Evolutionary conservation across 2,329 filamentous ascomycete genomes (phyloP).

Genomic region (Alternaria solani): DNA sequence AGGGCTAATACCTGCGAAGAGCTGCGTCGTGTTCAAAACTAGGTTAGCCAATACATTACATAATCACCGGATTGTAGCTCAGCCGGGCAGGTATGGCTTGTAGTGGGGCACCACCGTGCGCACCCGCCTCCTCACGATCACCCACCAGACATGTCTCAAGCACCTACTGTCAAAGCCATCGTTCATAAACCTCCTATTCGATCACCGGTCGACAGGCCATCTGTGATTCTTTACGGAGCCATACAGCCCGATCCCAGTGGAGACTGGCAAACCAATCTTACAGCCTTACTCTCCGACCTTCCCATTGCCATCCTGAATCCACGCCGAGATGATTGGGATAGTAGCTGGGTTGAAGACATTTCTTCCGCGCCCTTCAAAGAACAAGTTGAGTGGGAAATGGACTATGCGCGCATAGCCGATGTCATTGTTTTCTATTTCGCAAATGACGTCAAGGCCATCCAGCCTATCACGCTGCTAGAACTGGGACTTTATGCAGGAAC

Average conservation of each 20-base stretch:
- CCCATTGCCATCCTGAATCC: conserved; percentile 67
- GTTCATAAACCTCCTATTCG: conserved; percentile 34
- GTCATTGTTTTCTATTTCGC: conserved; percentile 65
- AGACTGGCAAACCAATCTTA: conserved; percentile 63
- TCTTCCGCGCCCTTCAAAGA: conserved; percentile 60
- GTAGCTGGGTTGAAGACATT: conserved; percentile 64
- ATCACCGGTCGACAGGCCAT: conserved; percentile 29
- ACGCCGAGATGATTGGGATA: conserved; percentile 65
- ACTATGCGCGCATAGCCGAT: conserved; percentile 62
- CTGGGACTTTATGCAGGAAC: conserved; percentile 61
- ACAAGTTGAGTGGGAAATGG: conserved; percentile 70
- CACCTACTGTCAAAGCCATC: conserved; percentile 17
- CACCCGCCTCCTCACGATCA: background rate
- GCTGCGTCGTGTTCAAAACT: background rate
- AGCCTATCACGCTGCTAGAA: conserved; percentile 67
- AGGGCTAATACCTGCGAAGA: background rate
- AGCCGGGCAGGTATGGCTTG: background rate
- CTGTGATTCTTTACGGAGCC: conserved; percentile 67
- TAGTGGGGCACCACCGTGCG: conserved; percentile 1
- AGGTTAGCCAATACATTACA: background rate
- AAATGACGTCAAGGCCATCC: conserved; percentile 55
- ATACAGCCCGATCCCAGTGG: conserved; percentile 52
- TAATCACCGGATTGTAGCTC: conserved; percentile 1
- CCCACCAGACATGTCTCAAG: conserved; percentile 20
- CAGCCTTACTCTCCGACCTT: conserved; percentile 47